These are phyloP conservation scores for Kazachstania martiniae DNA, from an alignment of 805 yeast genomes.

Conservation along the genomic window DNA sequence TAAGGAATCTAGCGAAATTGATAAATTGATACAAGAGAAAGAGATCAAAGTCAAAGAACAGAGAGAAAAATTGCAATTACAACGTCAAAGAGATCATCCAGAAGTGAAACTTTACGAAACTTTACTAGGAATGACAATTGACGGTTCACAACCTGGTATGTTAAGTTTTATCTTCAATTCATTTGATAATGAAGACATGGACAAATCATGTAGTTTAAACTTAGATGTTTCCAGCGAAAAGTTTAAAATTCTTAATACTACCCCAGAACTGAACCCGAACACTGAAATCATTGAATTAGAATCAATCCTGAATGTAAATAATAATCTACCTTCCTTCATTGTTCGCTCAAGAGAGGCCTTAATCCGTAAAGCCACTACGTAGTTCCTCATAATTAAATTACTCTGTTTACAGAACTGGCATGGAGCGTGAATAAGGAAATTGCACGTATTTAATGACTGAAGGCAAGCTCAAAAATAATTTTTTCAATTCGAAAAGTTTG, in stretches of 20 bases:
- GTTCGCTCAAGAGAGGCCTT: conserved; percentile 8
- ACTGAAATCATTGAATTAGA: conserved; percentile 7
- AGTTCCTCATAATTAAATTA: too few species aligned
- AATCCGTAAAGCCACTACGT: too few species aligned
- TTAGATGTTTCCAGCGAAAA: conserved; percentile 36
- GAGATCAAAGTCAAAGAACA: conserved; percentile 27
- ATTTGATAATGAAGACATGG: conserved; percentile 35
- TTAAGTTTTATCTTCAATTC: conserved; percentile 40
- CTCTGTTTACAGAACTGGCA: too few species aligned
- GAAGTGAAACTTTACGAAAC: conserved; percentile 44
- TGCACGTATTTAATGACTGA: too few species aligned
- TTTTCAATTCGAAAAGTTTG: too few species aligned
- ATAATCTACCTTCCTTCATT: conserved; percentile 13
- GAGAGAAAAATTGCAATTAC: conserved; percentile 30
- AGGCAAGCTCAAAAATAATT: too few species aligned
- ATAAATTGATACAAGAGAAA: conserved; percentile 22
- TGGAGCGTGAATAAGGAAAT: too few species aligned
- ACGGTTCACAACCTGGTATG: conserved; percentile 34
- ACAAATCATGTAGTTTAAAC: conserved; percentile 33
- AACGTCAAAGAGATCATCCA: conserved; percentile 38
- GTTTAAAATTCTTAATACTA: conserved; percentile 29
- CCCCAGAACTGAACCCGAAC: conserved; percentile 29
- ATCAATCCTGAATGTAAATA: conserved; percentile 7
- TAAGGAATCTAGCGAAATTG: conserved; percentile 27
- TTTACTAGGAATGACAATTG: conserved; percentile 44